These are phyloP conservation scores for Wickerhamiella nectarea DNA, from an alignment of 805 yeast species.

Conservation along the genomic window DNA sequence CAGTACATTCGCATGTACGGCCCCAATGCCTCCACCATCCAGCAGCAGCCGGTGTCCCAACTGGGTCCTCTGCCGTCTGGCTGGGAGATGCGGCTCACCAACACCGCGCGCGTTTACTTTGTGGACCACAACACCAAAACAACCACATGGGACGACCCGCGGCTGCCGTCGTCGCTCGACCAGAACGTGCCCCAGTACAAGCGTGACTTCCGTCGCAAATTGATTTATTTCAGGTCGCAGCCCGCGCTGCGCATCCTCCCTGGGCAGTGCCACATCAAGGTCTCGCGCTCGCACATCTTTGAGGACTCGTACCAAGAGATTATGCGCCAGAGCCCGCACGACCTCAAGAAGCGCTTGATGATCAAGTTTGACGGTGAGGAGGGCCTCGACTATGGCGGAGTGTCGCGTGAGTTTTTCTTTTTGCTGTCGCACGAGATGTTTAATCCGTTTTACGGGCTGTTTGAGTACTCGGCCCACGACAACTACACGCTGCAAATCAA, in stretches of 20 bases:
- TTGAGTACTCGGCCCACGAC: conserved; percentile 96
- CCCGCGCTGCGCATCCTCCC: conserved; percentile 95
- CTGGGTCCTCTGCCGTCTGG: conserved; percentile 97
- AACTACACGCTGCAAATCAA: conserved; percentile 95
- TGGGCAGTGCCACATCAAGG: conserved; percentile 97
- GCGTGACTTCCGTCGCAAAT: conserved; percentile 96
- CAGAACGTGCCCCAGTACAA: conserved; percentile 98
- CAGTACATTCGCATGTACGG: conserved; percentile 95
- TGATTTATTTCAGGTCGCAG: conserved; percentile 94
- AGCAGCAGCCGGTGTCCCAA: conserved; percentile 95
- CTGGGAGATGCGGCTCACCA: conserved; percentile 99
- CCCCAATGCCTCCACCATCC: conserved; percentile 66
- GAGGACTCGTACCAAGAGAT: conserved; percentile 97
- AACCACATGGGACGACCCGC: conserved; percentile 99
- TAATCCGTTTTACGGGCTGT: conserved; percentile 92
- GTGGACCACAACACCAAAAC: conserved; percentile 99
- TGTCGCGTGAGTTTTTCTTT: conserved; percentile 94
- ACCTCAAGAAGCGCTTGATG: conserved; percentile 92
- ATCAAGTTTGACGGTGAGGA: conserved; percentile 98
- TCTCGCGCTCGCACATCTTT: conserved; percentile 87
- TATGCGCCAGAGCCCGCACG: conserved; percentile 98
- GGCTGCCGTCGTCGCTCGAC: conserved; percentile 91
- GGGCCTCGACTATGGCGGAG: conserved; percentile 99
- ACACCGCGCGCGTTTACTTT: conserved; percentile 95
- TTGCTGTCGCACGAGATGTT: conserved; percentile 96